Evolutionary conservation across 1,139 yeast species (phyloP), one percentile per base, ranked within the genome.

Genomic region (Diutina rugosa): DNA sequence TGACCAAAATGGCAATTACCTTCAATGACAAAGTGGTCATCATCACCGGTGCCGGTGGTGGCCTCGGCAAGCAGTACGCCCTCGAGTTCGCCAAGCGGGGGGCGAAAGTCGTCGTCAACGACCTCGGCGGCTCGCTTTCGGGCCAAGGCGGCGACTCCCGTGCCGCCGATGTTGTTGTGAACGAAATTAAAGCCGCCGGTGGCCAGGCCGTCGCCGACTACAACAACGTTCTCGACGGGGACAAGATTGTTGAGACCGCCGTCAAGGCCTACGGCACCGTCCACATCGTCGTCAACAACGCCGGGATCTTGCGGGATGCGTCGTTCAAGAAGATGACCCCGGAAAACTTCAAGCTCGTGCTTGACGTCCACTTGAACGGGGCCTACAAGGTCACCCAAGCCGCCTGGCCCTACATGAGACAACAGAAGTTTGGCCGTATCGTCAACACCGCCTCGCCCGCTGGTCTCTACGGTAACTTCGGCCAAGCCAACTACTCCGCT

Each of bases 41-140:
- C 61, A 84, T 93, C 69, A 93, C 98, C 58, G 99, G 98, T 54
- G 95, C 97, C 56, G 99, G 99, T 62, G 98, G 97, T 64, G 99
- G 98, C 48, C 80, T 93, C 56, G 99, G 99, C 49, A 87, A 80
- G 67, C 84, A 84, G 56, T 93, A 93, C 71, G 96, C 97, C 28
- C 73, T 89, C 48, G 91, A 86, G 64, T 91, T 80, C 71, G 98
- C 96, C 56, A 77, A 83, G 61, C 78, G 96, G 65, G 98, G 98
- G 53, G 99, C 98, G 61, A 84, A 82, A 67, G 87, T 85, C 55
- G 97, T 93, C 55, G 97, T 93, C 14, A 93, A 93, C 69, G 98
- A 93, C 71, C 78, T 93, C 61, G 97, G 97, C 59, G 96, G 96
- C 41, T 78, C 93, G 32, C 75, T 87, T 58, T 74, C 79, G 47